These are phyloP conservation scores for Saccharomycopsis phalli DNA, from an alignment of 1,139 yeast genomes.

Conservation along the genomic window DNA sequence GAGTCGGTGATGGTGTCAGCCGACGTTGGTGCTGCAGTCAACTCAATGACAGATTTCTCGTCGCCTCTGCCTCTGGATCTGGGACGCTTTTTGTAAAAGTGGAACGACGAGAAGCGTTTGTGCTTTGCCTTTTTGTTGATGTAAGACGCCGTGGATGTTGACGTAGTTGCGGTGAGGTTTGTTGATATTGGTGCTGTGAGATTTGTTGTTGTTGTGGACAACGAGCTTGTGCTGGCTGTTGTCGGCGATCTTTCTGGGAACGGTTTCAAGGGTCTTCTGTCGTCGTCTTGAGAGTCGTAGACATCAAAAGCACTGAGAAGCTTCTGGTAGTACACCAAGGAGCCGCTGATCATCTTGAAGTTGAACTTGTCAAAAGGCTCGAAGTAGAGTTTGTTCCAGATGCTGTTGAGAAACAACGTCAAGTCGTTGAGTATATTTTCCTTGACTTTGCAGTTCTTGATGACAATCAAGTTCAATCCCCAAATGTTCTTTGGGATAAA, in stretches of 20 bases:
- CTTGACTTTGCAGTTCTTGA: conserved; percentile 13
- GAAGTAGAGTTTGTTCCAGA: conserved; percentile 2
- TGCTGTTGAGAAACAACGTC: conserved; percentile 4
- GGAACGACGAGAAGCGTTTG: conserved; percentile 12
- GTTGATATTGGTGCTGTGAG: no score
- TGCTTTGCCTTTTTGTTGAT: background rate
- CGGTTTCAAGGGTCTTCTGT: background rate
- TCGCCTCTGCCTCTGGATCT: background rate
- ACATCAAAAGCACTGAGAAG: conserved; percentile 17
- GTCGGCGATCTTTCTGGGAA: background rate
- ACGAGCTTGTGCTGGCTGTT: background rate
- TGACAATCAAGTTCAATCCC: conserved; percentile 3
- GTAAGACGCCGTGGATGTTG: background rate
- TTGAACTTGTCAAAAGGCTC: conserved; percentile 2
- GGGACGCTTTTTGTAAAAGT: conserved; percentile 7
- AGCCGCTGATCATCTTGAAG: conserved; percentile 7
- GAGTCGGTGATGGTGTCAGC: background rate
- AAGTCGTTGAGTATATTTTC: conserved; percentile 17
- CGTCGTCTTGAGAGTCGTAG: conserved; percentile 3
- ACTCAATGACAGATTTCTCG: no score
- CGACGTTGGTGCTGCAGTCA: no score
- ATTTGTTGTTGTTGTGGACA: background rate
- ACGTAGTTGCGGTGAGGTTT: background rate
- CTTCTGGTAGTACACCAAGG: conserved; percentile 16
- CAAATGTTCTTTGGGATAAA: conserved; percentile 16